These are phyloP conservation scores for Populus pruinosa DNA, from an alignment of 345 rosid genomes.

Conservation along the genomic window DNA sequence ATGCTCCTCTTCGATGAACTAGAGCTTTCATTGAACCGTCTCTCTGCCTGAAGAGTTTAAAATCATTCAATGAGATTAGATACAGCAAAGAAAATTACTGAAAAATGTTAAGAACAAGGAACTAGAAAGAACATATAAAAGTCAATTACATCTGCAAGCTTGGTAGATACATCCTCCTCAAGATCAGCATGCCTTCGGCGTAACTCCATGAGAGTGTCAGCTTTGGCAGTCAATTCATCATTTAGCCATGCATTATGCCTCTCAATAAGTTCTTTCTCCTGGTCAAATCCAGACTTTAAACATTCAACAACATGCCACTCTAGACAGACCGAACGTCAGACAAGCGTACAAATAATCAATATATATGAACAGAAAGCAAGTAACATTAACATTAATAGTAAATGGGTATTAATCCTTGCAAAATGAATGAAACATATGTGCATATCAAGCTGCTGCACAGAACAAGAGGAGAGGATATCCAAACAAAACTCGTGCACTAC, in stretches of 20 bases:
- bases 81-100: background rate
- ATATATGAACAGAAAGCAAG: background rate
- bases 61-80: background rate
- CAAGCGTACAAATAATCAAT: background rate
- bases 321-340: background rate
- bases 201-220: conserved; percentile 51
- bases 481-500: too few relatives aligned
- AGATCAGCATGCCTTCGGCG: conserved; percentile 64
- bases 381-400: background rate
- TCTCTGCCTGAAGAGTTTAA: conserved; percentile 50
- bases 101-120: background rate
- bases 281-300: conserved; percentile 22
- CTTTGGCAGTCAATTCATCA: conserved; percentile 77
- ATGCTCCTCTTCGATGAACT: conserved; percentile 67
- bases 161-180: conserved; percentile 76
- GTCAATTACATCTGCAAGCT: conserved; percentile 62
- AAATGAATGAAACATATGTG: too few relatives aligned
- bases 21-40: conserved; percentile 53
- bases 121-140: background rate
- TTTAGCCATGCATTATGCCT: conserved; percentile 91
- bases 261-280: conserved; percentile 92
- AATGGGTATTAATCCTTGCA: background rate
- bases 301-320: background rate
- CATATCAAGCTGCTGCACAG: too few relatives aligned
- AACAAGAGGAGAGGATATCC: too few relatives aligned